A percentile compares a stretch with the other conserved stretches of the same genome.
Evolutionary conservation across 495 filamentous ascomycete species (phyloP).

Genomic region (Penicillium cataractarum): DNA sequence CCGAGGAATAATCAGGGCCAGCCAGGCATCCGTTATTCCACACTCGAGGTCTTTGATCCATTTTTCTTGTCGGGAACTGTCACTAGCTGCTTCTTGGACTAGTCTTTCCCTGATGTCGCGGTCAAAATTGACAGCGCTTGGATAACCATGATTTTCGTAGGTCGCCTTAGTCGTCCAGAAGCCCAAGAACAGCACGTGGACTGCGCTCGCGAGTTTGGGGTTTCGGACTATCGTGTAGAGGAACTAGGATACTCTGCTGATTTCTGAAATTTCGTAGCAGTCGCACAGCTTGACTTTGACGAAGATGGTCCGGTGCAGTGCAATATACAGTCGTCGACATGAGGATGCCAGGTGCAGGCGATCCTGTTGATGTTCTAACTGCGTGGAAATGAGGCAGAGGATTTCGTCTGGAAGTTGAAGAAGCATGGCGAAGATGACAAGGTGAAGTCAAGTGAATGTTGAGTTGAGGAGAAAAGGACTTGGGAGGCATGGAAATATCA

Average conservation of each 20-base stretch:
- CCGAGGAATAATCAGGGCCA: neutral
- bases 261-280: neutral
- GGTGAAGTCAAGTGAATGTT: too few relatives aligned
- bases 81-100: neutral
- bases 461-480: too few relatives aligned
- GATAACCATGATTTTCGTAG: neutral
- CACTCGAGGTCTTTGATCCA: neutral
- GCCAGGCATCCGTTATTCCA: constrained; percentile 1
- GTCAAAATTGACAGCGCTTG: neutral
- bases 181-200: neutral
- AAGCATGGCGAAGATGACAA: neutral
- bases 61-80: neutral
- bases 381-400: neutral
- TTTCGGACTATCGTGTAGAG: neutral
- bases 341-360: neutral
- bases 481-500: neutral
- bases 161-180: neutral
- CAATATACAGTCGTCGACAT: neutral
- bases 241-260: neutral
- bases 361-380: neutral
- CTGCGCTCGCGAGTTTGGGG: neutral
- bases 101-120: neutral
- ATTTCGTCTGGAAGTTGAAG: neutral
- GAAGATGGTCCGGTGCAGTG: neutral
- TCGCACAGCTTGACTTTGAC: neutral